Evolutionary conservation across 805 yeast genomes (phyloP).

Genomic region (Candida insectalens): DNA sequence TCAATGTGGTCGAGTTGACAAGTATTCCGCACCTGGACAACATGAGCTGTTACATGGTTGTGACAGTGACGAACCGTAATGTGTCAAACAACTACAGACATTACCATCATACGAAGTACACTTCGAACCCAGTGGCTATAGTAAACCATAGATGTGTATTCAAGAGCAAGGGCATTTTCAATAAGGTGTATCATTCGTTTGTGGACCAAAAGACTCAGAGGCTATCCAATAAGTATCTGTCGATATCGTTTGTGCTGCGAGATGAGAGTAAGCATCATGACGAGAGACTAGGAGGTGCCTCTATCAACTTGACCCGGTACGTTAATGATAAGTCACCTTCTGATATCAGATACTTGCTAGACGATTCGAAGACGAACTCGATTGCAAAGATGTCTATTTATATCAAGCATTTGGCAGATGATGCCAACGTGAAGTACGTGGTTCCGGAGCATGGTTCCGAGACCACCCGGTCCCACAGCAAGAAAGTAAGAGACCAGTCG

Average conservation of each 20-base stretch:
- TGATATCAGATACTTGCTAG: conserved; percentile 57
- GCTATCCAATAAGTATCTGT: conserved; percentile 33
- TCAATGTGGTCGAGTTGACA: conserved; percentile 59
- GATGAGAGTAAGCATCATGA: conserved; percentile 24
- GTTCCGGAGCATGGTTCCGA: background rate
- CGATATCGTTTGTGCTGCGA: conserved; percentile 28
- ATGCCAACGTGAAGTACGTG: background rate
- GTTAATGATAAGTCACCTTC: conserved; percentile 41
- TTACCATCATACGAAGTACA: conserved; percentile 11
- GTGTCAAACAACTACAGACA: conserved; percentile 8
- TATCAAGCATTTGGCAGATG: conserved; percentile 5
- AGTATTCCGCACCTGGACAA: conserved; percentile 81
- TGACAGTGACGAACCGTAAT: conserved; percentile 13
- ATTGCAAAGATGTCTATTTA: conserved; percentile 53
- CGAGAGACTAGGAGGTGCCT: conserved; percentile 53
- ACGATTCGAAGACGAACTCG: conserved; percentile 75
- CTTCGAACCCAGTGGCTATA: conserved; percentile 26
- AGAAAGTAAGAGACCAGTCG: no score
- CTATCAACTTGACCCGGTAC: conserved; percentile 65
- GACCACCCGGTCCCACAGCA: no score
- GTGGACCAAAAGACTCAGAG: conserved; percentile 28
- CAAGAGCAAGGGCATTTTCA: conserved; percentile 21
- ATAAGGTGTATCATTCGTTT: conserved; percentile 27
- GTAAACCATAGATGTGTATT: conserved; percentile 44
- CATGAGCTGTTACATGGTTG: conserved; percentile 43